Evolutionary conservation across 2,329 filamentous ascomycete genomes (phyloP), one percentile per base, ranked within the genome.

Genomic region (Parafenestella ontariensis): DNA sequence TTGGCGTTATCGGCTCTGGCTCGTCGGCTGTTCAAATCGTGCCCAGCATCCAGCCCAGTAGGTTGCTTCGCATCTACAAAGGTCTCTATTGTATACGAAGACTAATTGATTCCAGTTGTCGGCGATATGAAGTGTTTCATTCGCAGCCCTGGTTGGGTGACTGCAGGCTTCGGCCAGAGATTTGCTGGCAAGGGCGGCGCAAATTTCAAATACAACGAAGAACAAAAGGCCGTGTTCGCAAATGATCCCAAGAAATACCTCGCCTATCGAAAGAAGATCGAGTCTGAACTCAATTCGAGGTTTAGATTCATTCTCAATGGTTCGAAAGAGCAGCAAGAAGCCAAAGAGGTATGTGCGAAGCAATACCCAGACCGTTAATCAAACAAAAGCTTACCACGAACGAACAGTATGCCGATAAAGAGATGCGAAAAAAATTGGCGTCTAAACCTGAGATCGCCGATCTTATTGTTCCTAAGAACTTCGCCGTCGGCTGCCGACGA

Each of bases 71-170:
- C n/a, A n/a, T n/a, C n/a, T n/a, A n/a, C n/a, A n/a, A n/a, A n/a
- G n/a, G n/a, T n/a, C n/a, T n/a, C n/a, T n/a, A n/a, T n/a, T n/a
- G n/a, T n/a, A n/a, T n/a, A n/a, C n/a, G n/a, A n/a, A n/a, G n/a
- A n/a, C n/a, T n/a, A n/a, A n/a, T n/a, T n/a, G 8, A 23, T 29
- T 8, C 5, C 20, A 44, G 61, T 85, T 85, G 59, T 69, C 81
- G 77, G 26, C 81, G 1, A 78, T 74, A 11, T 69, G 85, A 41
- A 5, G 5, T 18, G 7, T 10, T 41, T 41, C 18, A 41, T 24
- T 41, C 73, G 85, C 87, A 66, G 2, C 83, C 86, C 1, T 86
- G 88, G 59, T 71, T 87, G 77, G 79, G 10, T 78, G 78, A 57
- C 71, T 42, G 85, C 84, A 59, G 33, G 33, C 1, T 47, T 47